Conservation (phyloP, 2,329 filamentous ascomycete species). For the Colletotrichum aenigma region DNA sequence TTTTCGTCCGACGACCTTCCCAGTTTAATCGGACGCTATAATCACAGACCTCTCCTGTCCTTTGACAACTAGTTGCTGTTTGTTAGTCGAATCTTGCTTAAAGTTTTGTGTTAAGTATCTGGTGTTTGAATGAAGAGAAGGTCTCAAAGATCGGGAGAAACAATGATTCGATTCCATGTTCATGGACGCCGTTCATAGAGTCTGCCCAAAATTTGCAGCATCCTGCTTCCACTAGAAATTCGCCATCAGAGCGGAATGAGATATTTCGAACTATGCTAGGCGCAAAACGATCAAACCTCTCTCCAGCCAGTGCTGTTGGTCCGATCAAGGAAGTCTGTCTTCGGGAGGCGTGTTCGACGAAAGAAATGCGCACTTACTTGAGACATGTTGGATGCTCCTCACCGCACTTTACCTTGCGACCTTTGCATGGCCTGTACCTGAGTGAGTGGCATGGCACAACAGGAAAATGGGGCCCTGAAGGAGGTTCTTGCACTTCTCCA, state of each 20-base stretch:
- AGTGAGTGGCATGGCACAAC: neutral
- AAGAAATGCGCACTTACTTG: conserved; percentile 50
- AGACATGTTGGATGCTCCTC: conserved; percentile 76
- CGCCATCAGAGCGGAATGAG: neutral
- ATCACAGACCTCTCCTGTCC: conserved; percentile 75
- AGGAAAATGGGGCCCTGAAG: neutral
- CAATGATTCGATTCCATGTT: neutral
- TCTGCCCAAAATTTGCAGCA: neutral
- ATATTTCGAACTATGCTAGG: neutral
- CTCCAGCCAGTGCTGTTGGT: neutral
- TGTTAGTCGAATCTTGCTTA: neutral
- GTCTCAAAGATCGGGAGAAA: neutral
- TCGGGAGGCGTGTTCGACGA: neutral
- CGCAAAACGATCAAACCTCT: neutral
- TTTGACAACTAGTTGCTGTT: conserved; percentile 57
- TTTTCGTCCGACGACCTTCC: conserved; percentile 73
- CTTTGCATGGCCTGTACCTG: conserved; percentile 75
- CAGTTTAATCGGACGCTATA: conserved; percentile 84
- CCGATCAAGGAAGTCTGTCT: neutral
- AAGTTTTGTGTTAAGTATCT: neutral
- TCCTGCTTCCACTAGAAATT: neutral
- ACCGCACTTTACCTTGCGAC: conserved; percentile 75
- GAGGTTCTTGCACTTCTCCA: neutral
- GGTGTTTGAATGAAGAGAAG: neutral
- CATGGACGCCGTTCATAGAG: neutral